phyloP scores from a whole-genome alignment of 2,329 filamentous ascomycete genomes.

The Cyphellophora europaea region DNA sequence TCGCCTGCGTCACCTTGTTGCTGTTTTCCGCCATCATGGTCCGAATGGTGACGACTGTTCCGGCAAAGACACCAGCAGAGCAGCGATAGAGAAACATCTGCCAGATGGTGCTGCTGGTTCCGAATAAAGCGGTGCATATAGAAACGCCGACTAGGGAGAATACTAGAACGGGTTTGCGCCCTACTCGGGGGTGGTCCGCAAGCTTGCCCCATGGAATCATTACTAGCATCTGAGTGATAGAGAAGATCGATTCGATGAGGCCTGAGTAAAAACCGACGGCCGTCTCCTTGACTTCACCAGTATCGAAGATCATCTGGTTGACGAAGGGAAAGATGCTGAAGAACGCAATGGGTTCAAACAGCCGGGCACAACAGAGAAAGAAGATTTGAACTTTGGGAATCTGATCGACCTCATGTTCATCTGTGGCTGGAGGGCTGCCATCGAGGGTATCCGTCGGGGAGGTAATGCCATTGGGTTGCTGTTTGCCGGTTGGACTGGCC shows the following conservation, averaged over 20 bases:
- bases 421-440: too few species aligned
- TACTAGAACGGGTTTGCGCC: conserved; percentile 64
- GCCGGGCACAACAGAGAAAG: conserved; percentile 61
- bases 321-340: conserved; percentile 77
- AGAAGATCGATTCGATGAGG: conserved; percentile 63
- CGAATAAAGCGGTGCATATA: conserved; percentile 55
- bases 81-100: conserved; percentile 69
- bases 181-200: conserved; percentile 50
- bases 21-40: conserved; percentile 70
- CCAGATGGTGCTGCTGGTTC: conserved; percentile 54
- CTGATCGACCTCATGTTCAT: too few species aligned
- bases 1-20: conserved; percentile 60
- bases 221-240: conserved; percentile 63
- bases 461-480: too few species aligned
- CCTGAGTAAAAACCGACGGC: conserved; percentile 75
- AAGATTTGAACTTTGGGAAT: conserved; percentile 58
- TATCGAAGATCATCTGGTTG: conserved; percentile 64
- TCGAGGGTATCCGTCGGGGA: too few species aligned
- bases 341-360: conserved; percentile 71
- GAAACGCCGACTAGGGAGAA: conserved; percentile 56
- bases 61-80: conserved; percentile 63
- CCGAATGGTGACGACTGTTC: conserved; percentile 61
- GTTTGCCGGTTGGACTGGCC: too few species aligned
- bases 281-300: conserved; percentile 50
- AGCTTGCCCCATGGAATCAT: conserved; percentile 66